Evolutionary conservation across 129 eudicot species (phyloP).

Genomic region (Artemisia argyi): DNA sequence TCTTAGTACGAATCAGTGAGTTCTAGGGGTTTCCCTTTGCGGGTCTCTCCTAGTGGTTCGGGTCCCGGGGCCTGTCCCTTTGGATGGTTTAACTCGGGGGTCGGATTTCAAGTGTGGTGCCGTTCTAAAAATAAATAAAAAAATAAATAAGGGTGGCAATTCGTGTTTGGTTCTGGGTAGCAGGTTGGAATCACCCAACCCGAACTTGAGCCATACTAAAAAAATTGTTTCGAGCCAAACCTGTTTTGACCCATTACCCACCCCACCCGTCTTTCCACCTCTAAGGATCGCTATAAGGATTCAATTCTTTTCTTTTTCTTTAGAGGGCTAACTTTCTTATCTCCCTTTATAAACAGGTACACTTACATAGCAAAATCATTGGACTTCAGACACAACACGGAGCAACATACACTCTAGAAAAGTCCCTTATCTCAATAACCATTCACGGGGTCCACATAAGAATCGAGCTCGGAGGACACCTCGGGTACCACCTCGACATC

Average conservation of each 20-base stretch:
- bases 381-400: constrained; percentile 72
- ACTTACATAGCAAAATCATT: constrained; percentile 70
- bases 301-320: not conserved
- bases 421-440: constrained; percentile 62
- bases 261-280: not conserved
- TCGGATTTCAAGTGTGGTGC: too few relatives aligned
- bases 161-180: too few relatives aligned
- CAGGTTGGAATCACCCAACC: too few relatives aligned
- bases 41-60: too few relatives aligned
- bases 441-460: constrained; percentile 73
- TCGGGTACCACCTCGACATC: constrained; percentile 61
- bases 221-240: not conserved
- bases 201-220: too few relatives aligned
- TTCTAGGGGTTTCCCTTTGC: too few relatives aligned
- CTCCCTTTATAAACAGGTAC: constrained; percentile 51
- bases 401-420: constrained; percentile 83
- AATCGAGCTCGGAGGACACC: constrained; percentile 83
- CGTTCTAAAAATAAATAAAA: too few relatives aligned
- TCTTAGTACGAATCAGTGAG: too few relatives aligned
- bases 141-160: too few relatives aligned
- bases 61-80: too few relatives aligned
- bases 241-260: not conserved
- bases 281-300: not conserved
- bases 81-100: too few relatives aligned
- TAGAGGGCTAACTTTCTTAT: constrained; percentile 9